Base-by-base conservation (phyloP, 148 eudicot species). In the Limonium bicolor region DNA sequence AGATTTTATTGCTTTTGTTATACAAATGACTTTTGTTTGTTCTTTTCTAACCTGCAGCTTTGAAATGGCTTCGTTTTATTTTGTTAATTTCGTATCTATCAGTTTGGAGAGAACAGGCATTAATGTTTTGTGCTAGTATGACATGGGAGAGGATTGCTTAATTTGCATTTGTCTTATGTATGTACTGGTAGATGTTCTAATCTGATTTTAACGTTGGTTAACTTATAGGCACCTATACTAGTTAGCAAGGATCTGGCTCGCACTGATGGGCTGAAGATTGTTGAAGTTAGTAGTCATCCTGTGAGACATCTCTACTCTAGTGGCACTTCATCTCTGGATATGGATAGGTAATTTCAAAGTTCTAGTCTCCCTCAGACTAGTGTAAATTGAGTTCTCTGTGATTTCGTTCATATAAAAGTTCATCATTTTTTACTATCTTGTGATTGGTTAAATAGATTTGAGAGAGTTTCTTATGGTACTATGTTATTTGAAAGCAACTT, bases 191-290 rank as follows among this genome's bases (percentile, higher is more conserved):
- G n/a, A n/a, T n/a, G n/a, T n/a, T n/a, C n/a, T n/a, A n/a, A n/a
- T n/a, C n/a, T n/a, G n/a, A n/a, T n/a, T n/a, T n/a, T n/a, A n/a
- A n/a, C n/a, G n/a, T n/a, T n/a, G n/a, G n/a, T n/a, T 12, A n/a
- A 2, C 38, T 35, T 10, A 19, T 48, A 82, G 94, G 94, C 73
- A 26, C 83, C 94, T 46, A 72, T 88, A 55, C 92, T 71, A 68
- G 90, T 88, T 15, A 88, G 80, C 75, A 83, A 77, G 61, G 40
- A 46, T 34, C 65, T 83, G 73, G 96, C 74, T 13, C 64, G 65
- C 37, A 70, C 44, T 42, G 94, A 88, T 52, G 96, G 96, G 6
- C 53, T 87, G 74, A 77, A 63, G 59, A 61, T 79, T 36, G 56
- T 77, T 39, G 90, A 88, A 48, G 40, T 78, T 59, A 53, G 63